Conservation (phyloP, 768 basidiomycete genomes). For the Mycena belliarum region DNA sequence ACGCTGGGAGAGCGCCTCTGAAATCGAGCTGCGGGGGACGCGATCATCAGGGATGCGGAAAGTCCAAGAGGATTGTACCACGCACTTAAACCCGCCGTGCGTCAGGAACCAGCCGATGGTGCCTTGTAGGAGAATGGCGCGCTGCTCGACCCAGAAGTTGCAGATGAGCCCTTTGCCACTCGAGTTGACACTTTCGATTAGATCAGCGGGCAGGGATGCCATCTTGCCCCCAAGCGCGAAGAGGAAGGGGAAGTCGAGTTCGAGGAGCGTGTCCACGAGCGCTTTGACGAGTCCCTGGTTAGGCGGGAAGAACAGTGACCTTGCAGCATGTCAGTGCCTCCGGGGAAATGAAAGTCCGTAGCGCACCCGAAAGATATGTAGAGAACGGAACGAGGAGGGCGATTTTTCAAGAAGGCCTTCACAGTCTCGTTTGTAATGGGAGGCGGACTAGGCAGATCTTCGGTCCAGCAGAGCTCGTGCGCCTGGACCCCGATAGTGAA, state of each 20-base stretch:
- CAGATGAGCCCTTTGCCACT: neutral
- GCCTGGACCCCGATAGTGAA: neutral
- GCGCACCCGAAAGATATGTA: neutral
- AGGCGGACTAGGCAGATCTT: neutral
- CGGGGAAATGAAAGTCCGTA: neutral
- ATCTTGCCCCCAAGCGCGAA: neutral
- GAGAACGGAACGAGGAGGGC: neutral
- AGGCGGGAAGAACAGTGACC: neutral
- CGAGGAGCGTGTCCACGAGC: neutral
- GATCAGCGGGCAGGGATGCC: neutral
- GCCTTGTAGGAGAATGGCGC: neutral
- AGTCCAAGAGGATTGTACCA: neutral
- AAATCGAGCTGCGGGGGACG: neutral
- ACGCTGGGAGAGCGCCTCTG: neutral
- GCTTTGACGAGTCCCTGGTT: neutral
- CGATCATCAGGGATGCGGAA: no score
- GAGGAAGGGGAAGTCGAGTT: neutral
- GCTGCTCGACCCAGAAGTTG: neutral
- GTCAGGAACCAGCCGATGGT: neutral
- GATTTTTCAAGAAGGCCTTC: neutral
- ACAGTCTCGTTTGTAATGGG: neutral
- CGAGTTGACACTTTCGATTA: neutral
- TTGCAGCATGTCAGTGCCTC: neutral
- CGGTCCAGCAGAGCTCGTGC: neutral
- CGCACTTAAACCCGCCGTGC: neutral